These are phyloP conservation scores for Panicum virgatum DNA, from an alignment of 202 grass and related monocot genomes.

Conservation along the genomic window DNA sequence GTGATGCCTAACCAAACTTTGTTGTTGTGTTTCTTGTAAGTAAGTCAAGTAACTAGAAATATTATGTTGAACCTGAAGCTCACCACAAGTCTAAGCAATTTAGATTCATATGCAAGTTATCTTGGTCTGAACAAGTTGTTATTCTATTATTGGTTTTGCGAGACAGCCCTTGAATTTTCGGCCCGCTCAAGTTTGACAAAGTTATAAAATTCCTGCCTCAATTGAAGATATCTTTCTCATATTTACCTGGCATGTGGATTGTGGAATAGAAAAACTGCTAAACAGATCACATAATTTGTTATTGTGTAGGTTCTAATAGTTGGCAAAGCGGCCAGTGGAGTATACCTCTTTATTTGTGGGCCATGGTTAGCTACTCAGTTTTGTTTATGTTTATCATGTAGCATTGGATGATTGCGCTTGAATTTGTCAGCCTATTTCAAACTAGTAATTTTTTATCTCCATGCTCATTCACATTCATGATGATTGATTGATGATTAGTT, in stretches of 20 bases:
- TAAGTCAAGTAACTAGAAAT: not conserved
- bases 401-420: not conserved
- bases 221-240: not conserved
- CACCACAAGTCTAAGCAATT: not conserved
- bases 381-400: slow-evolving; percentile 8
- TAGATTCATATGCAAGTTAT: slow-evolving; percentile 1
- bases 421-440: not conserved
- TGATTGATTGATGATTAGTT: not conserved
- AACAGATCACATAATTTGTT: not conserved
- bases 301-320: not conserved
- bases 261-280: not conserved
- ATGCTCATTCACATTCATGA: not conserved
- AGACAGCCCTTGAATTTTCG: not conserved
- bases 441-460: not conserved
- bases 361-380: not conserved
- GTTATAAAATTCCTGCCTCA: not conserved
- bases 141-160: not conserved
- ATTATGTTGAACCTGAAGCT: not conserved
- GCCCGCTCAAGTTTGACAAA: not conserved
- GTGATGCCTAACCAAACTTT: not conserved
- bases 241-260: not conserved
- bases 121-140: not conserved
- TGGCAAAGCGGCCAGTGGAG: not conserved
- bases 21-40: not conserved
- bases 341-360: not conserved